Evolutionary conservation across 23 red algal genomes (phyloP).

Genomic region (Gracilaria gracilis): DNA sequence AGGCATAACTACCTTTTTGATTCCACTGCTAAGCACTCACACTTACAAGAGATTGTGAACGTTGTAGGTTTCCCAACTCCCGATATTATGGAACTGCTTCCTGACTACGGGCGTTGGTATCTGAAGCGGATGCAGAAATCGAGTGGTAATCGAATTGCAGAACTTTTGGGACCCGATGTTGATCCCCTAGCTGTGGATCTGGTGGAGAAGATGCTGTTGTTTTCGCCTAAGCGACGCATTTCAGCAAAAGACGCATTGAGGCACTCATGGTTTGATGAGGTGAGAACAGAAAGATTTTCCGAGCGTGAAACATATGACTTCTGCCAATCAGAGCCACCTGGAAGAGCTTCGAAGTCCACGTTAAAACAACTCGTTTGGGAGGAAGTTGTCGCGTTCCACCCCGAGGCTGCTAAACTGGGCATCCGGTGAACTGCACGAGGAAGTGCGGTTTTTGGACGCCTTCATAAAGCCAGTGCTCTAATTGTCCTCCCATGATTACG

Average conservation of each 20-base stretch:
- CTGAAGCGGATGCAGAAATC: slow-evolving; percentile 27
- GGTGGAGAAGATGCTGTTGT: slow-evolving; percentile 75
- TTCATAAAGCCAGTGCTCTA: not conserved
- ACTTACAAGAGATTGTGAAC: slow-evolving; percentile 80
- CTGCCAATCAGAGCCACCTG: slow-evolving; percentile 48
- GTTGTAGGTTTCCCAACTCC: slow-evolving; percentile 76
- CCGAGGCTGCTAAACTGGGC: slow-evolving; percentile 22
- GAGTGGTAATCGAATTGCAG: slow-evolving; percentile 42
- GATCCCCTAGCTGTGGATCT: slow-evolving; percentile 82
- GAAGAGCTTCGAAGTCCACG: slow-evolving; percentile 44
- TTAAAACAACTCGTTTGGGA: slow-evolving; percentile 62
- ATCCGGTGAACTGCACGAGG: not conserved
- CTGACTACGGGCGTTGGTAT: slow-evolving; percentile 41
- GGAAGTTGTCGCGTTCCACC: slow-evolving; percentile 67
- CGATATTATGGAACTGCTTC: slow-evolving; percentile 35
- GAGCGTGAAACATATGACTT: slow-evolving; percentile 38
- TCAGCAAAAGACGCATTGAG: slow-evolving; percentile 76
- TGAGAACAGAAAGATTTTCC: not conserved
- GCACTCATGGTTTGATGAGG: slow-evolving; percentile 91
- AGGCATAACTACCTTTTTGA: slow-evolving; percentile 77
- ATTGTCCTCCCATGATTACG: not conserved
- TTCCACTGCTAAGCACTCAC: slow-evolving; percentile 68
- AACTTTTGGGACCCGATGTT: slow-evolving; percentile 24
- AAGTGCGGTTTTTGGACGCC: not conserved
- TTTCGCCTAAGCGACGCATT: slow-evolving; percentile 80